These are phyloP conservation scores for Sarocladiaceae sp. DNA, from an alignment of 2,329 filamentous ascomycete species.

Conservation along the genomic window DNA sequence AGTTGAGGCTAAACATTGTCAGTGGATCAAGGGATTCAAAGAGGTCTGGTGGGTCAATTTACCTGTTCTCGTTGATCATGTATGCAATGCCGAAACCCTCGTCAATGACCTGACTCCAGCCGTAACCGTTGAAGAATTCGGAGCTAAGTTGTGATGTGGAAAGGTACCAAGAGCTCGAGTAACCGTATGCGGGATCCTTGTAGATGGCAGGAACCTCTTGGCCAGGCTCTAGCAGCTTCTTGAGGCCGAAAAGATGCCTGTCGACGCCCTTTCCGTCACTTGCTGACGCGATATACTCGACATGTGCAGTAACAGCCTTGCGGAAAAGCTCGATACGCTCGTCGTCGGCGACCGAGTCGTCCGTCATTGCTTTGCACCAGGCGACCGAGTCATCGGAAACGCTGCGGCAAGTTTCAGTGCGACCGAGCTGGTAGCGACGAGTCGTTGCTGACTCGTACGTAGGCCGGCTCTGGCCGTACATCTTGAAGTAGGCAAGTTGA, in stretches of 20 bases:
- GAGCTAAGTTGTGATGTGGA: constrained; percentile 85
- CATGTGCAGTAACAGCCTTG: constrained; percentile 72
- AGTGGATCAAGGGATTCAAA: background rate
- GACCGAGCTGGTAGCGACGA: constrained; percentile 89
- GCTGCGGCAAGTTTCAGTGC: constrained; percentile 90
- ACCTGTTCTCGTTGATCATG: constrained; percentile 99
- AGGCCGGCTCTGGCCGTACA: constrained; percentile 96
- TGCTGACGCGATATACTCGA: constrained; percentile 85
- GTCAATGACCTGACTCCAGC: constrained; percentile 96
- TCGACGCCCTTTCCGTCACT: constrained; percentile 92
- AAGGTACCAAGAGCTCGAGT: constrained; percentile 84
- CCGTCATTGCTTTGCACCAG: constrained; percentile 83
- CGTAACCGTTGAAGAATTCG: constrained; percentile 98
- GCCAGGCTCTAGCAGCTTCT: constrained; percentile 76
- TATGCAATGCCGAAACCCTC: constrained; percentile 96
- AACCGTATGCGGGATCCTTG: constrained; percentile 77
- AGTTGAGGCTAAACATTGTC: constrained; percentile 65
- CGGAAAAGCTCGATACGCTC: constrained; percentile 70
- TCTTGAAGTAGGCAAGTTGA: constrained; percentile 96
- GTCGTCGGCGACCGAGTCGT: constrained; percentile 56
- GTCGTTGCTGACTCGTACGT: constrained; percentile 97
- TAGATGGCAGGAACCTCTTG: constrained; percentile 79
- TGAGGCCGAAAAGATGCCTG: constrained; percentile 92
- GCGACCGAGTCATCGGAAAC: constrained; percentile 88
- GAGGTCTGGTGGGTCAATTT: constrained; percentile 20